These are phyloP conservation scores for Chaetoceros tenuissimus DNA, from an alignment of 108 stramenopile species.

Conservation along the genomic window DNA sequence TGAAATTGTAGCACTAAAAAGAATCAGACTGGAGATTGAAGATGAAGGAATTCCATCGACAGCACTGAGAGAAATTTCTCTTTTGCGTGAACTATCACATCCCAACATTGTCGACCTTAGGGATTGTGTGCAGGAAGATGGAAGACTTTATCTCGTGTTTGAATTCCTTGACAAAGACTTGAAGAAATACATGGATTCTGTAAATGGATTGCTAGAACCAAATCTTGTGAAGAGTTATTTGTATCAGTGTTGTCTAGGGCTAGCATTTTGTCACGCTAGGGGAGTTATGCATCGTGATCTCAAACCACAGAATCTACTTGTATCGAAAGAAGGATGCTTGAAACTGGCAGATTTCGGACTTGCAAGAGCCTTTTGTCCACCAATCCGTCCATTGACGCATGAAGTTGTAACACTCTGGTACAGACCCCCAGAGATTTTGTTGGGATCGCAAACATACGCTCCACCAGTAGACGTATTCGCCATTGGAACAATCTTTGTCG, in stretches of 20 bases:
- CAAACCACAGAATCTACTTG: conserved; percentile 98
- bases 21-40: conserved; percentile 93
- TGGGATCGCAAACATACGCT: conserved; percentile 87
- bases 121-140: conserved; percentile 75
- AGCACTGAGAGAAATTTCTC: conserved; percentile 92
- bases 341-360: conserved; percentile 99
- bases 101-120: conserved; percentile 92
- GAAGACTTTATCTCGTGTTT: conserved; percentile 95
- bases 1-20: conserved; percentile 96
- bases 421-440: conserved; percentile 93
- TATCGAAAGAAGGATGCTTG: conserved; percentile 83
- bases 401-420: conserved; percentile 99
- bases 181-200: conserved; percentile 92
- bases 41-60: conserved; percentile 99
- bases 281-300: conserved; percentile 98
- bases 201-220: conserved; percentile 61
- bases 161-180: conserved; percentile 96
- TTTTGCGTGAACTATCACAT: conserved; percentile 90
- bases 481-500: conserved; percentile 94
- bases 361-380: conserved; percentile 93
- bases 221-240: conserved; percentile 80
- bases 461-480: conserved; percentile 95
- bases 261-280: conserved; percentile 94
- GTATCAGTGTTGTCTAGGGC: conserved; percentile 78
- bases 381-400: conserved; percentile 85